Conservation (phyloP, 2,329 filamentous ascomycete genomes). For the Cladophialophora exuberans region DNA sequence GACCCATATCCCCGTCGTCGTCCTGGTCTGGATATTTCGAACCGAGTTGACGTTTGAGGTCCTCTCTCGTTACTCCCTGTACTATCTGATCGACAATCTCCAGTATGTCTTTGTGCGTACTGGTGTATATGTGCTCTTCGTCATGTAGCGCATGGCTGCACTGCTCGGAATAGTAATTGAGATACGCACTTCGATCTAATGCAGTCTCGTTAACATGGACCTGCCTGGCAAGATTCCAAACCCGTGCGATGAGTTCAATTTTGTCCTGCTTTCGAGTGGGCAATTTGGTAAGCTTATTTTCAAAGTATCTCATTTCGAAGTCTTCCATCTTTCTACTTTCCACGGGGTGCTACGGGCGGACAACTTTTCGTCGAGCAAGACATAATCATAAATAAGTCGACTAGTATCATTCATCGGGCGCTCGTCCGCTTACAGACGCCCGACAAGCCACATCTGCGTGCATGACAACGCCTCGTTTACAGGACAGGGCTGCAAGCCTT, state of each 20-base stretch:
- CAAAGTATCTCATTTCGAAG: too few relatives aligned
- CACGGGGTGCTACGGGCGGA: too few relatives aligned
- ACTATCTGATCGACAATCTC: neutral
- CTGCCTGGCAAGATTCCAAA: neutral
- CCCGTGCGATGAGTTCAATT: neutral
- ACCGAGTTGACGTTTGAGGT: neutral
- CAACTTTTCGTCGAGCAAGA: too few relatives aligned
- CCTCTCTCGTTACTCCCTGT: neutral
- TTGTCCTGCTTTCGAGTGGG: too few relatives aligned
- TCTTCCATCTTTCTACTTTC: too few relatives aligned
- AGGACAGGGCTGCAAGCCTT: too few relatives aligned
- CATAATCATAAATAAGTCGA: too few relatives aligned
- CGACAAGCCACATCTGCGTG: too few relatives aligned
- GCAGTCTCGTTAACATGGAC: neutral
- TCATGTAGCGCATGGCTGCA: neutral
- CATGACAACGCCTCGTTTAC: too few relatives aligned
- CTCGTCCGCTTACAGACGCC: too few relatives aligned
- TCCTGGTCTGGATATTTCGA: neutral
- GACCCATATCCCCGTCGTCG: neutral
- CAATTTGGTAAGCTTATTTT: too few relatives aligned
- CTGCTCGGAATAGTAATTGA: conserved; percentile 3
- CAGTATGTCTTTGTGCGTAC: neutral
- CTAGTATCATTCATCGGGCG: too few relatives aligned
- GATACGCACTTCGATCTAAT: neutral
- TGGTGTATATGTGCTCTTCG: neutral